Evolutionary conservation across 805 yeast genomes (phyloP), one percentile per base, ranked within the genome.

Genomic region (Nakazawaea peltata): DNA sequence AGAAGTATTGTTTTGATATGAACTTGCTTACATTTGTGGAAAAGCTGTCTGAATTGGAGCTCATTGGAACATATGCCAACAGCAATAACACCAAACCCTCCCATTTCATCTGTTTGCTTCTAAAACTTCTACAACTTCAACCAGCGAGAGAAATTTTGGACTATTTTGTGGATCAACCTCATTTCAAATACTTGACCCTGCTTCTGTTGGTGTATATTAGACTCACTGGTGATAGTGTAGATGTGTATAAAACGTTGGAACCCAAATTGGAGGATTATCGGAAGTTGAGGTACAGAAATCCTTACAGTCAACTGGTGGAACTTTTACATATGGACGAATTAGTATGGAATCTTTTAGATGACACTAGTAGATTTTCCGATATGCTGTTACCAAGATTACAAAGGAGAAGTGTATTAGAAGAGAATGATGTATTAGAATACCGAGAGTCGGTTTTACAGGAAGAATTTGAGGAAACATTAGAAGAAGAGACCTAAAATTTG

Each of bases 141-240:
- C 97, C 97, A 0, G 47, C 67, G 1, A 47, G 50, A 9, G 82
- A 74, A 4, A 72, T 84, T 4, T 49, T 83, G 2, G 49, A 59
- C 13, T 67, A 75, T 36, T 67, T 72, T 42, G 56, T 81, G 10
- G 53, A 53, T 2, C 92, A 88, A 46, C 58, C 63, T 33, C 75
- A 79, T 37, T 88, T 88, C 67, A 84, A 85, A 54, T 87, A 86
- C 49, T 55, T 85, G 32, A 74, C 81, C 1, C 80, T 83, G 1
- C 51, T 90, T 37, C 72, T 77, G 1, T 65, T 88, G 22, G 48
- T 81, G n/a, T 88, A 83, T 50, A 53, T 69, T 10, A 54, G 92
- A 35, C 42, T 71, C 37, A 65, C 69, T 3, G 57, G 49, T 46
- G 51, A 63, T 6, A 57, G 74, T 2, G 59, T 49, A 16, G 66